These are phyloP conservation scores for Aspergillus thermomutatus DNA, from an alignment of 2,329 filamentous ascomycete genomes.

Conservation along the genomic window DNA sequence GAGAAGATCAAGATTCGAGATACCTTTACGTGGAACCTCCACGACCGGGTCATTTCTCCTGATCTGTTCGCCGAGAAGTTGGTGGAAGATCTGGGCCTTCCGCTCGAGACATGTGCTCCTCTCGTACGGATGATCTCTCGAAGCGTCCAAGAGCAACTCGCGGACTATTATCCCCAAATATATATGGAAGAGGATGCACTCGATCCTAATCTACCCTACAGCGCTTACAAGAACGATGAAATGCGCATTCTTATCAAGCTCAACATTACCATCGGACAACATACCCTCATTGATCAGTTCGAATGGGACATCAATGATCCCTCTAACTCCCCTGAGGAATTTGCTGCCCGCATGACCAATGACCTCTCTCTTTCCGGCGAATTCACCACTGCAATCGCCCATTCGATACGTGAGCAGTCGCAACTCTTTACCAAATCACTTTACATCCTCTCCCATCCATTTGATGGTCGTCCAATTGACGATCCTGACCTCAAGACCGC, in stretches of 20 bases:
- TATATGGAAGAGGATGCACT: constrained; percentile 86
- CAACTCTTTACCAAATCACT: constrained; percentile 92
- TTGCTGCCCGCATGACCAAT: constrained; percentile 81
- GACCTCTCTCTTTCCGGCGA: constrained; percentile 91
- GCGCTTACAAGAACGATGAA: constrained; percentile 96
- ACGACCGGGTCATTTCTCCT: constrained; percentile 77
- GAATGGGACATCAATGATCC: constrained; percentile 99
- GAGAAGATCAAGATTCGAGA: constrained; percentile 94
- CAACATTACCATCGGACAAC: constrained; percentile 94
- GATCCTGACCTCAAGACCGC: constrained; percentile 83
- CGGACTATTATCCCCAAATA: constrained; percentile 89
- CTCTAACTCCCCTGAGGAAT: constrained; percentile 89
- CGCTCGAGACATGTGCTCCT: constrained; percentile 59
- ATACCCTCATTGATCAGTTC: constrained; percentile 93
- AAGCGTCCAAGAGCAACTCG: constrained; percentile 80
- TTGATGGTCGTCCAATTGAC: constrained; percentile 89
- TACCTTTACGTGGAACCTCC: constrained; percentile 97
- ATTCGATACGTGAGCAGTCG: constrained; percentile 93
- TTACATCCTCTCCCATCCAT: constrained; percentile 89
- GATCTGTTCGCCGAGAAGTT: constrained; percentile 85
- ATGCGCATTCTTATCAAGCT: constrained; percentile 95
- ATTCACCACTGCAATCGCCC: constrained; percentile 95
- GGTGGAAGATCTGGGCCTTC: constrained; percentile 79
- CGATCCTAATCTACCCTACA: constrained; percentile 85
- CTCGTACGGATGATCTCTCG: constrained; percentile 63